Conservation (phyloP, 352 stramenopile genomes). For the Phytophthora gonapodyides region DNA sequence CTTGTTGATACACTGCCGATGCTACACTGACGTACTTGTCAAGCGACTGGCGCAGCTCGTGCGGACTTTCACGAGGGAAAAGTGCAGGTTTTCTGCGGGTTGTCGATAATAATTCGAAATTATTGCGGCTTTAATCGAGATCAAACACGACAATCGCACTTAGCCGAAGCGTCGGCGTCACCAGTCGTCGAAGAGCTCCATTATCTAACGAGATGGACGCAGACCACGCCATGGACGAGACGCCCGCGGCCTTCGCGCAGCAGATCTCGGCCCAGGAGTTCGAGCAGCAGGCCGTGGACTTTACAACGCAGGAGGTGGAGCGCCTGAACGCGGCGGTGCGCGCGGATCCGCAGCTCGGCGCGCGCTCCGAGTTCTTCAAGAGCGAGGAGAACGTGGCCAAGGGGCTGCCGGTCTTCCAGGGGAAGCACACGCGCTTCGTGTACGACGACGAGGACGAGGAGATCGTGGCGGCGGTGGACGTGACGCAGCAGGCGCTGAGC, state of each 20-base stretch:
- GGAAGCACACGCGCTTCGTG: slow-evolving; percentile 80
- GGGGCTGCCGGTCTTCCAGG: slow-evolving; percentile 75
- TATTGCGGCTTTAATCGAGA: background rate
- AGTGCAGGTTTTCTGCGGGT: slow-evolving; percentile 2
- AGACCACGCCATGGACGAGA: slow-evolving; percentile 34
- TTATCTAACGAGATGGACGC: slow-evolving; percentile 30
- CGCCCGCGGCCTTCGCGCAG: slow-evolving; percentile 30
- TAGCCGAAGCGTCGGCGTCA: slow-evolving; percentile 4
- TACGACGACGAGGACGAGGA: slow-evolving; percentile 77
- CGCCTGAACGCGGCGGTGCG: slow-evolving; percentile 69
- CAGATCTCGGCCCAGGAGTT: slow-evolving; percentile 60
- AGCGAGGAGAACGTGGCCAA: slow-evolving; percentile 57
- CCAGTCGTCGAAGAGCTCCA: slow-evolving; percentile 24
- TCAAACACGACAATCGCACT: background rate
- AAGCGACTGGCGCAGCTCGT: slow-evolving; percentile 19
- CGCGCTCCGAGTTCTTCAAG: slow-evolving; percentile 68
- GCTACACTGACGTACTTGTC: slow-evolving; percentile 28
- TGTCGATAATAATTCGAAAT: background rate
- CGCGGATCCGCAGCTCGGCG: slow-evolving; percentile 48
- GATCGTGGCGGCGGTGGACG: slow-evolving; percentile 67
- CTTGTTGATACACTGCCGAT: background rate
- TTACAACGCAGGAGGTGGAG: slow-evolving; percentile 64
- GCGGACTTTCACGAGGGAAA: slow-evolving; percentile 12
- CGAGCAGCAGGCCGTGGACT: slow-evolving; percentile 69
- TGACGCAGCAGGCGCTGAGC: slow-evolving; percentile 59